Base-by-base conservation (phyloP, 2,329 filamentous ascomycete genomes). In the Exophiala bonariae region DNA sequence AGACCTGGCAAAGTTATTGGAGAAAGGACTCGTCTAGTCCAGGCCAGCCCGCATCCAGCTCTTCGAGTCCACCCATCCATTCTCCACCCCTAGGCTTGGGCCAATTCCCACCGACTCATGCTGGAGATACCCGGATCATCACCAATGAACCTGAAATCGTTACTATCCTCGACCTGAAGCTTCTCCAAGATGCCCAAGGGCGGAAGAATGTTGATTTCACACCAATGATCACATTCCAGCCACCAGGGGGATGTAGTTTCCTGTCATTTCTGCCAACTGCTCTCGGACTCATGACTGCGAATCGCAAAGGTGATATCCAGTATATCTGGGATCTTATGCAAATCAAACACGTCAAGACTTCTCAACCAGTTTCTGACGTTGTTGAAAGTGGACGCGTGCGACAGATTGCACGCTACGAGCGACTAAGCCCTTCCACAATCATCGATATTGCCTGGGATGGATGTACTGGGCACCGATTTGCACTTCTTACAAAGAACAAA, bases 401-500 rank as follows among this genome's bases (percentile, higher is more conserved):
- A 38, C 89, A 96, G 64, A 78, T 96, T 50, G 89, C 90, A 6
- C 83, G 91, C 50, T 96, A 95, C 63, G 88, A 89, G 16, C 84
- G 93, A 32, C 86, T 96, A 80, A 97, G 92, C 2, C 86, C 92
- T 39, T 89, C 93, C 3, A 87, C 88, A 44, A 89, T 97, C 45
- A 81, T 96, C 17, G 92, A 96, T 61, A 87, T 96, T 33, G 82
- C 84, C 3, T 99, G 93, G 93, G 86, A 86, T 2, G 79, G 81
- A 44, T 88, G 88, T 3, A 84, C 85, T 46, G 89, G 88, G 17
- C 88, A 95, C 63, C 85, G 87, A 49, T 72, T 95, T 31, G 92
- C 91, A 2, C 84, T 99, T 70, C 83, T 96, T 19, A 97, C 93
- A 1, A 89, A 95, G 61, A 87, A 91, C 58, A 90, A 92, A n/a